Evolutionary conservation across 805 yeast species (phyloP), one percentile per base, ranked within the genome.

Genomic region (Wickerhamomyces kurtzmanii): DNA sequence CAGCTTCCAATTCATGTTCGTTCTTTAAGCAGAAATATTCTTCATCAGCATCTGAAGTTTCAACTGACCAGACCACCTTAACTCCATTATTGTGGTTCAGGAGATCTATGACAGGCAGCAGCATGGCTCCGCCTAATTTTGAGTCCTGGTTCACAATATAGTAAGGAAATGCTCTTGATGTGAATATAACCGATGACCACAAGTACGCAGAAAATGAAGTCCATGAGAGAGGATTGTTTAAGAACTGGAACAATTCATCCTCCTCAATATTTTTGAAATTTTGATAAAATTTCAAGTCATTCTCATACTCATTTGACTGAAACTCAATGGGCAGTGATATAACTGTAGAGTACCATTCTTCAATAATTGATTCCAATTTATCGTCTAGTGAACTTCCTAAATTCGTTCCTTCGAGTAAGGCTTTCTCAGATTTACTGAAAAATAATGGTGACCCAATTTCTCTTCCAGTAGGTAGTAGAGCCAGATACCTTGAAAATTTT

Each of bases 151-250:
- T 49, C 4, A 60, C 41, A 5, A 61, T 49, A 20, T 56, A 52
- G 30, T 74, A 70, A 0, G 96, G 96, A 48, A 86, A 86, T 1
- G 93, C 75, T 38, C 96, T 65, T 1, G 94, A 78, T 17, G 79
- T 68, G 36, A 82, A 62, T 11, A 85, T 76, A 17, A 72, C 51
- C 15, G 73, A 62, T 2, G 91, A 71, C 94, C 95, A 86, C 5
- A 79, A 46, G 44, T 75, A 86, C 5, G 75, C 75, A 1, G 72
- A 55, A 37, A 81, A 78, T 26, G 74, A 63, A 6, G 74, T 67
- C 86, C 86, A 81, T 23, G 63, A 55, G 1, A 13, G 9, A 1
- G 32, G 32, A 8, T 54, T 50, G 5, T 36, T 22, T 3, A 44
- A 28, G 1, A 36, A 22, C 2, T 45, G 31, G 17, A 47, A 39